Conservation (phyloP, 192 early-diverging fungal species). For the Ambispora gerdemannii region DNA sequence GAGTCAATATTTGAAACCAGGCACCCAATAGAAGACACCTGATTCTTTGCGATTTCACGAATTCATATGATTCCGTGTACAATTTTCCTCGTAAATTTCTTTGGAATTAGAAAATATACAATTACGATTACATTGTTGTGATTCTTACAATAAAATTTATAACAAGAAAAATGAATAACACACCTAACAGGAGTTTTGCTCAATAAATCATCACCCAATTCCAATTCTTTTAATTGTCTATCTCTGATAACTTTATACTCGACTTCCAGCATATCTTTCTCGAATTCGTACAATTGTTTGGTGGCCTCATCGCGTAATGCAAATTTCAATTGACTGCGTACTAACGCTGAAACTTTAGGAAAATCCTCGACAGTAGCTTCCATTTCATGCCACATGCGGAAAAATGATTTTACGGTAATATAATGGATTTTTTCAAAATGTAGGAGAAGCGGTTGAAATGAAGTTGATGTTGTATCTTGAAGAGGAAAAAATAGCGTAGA, state of each 20-base stretch:
- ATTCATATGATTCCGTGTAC: constrained; percentile 67
- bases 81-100: constrained; percentile 62
- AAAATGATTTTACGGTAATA: constrained; percentile 52
- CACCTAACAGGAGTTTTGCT: constrained; percentile 59
- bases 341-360: constrained; percentile 52
- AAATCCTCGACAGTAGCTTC: constrained; percentile 52
- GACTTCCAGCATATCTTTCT: constrained; percentile 56
- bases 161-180: neutral
- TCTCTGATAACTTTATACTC: constrained; percentile 62
- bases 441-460: constrained; percentile 64
- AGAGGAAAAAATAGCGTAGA: neutral
- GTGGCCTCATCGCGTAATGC: constrained; percentile 35
- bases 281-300: constrained; percentile 48
- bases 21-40: constrained; percentile 58
- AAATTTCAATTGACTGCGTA: constrained; percentile 61
- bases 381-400: constrained; percentile 65
- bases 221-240: constrained; percentile 63
- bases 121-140: too few relatives aligned
- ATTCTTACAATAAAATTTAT: neutral
- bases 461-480: constrained; percentile 49
- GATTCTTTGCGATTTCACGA: constrained; percentile 68
- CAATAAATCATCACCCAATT: constrained; percentile 64
- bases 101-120: constrained; percentile 10
- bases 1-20: constrained; percentile 57
- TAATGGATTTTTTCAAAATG: constrained; percentile 56